These are phyloP conservation scores for Talaromyces trachyspermus DNA, from an alignment of 495 filamentous ascomycete species.

Conservation along the genomic window DNA sequence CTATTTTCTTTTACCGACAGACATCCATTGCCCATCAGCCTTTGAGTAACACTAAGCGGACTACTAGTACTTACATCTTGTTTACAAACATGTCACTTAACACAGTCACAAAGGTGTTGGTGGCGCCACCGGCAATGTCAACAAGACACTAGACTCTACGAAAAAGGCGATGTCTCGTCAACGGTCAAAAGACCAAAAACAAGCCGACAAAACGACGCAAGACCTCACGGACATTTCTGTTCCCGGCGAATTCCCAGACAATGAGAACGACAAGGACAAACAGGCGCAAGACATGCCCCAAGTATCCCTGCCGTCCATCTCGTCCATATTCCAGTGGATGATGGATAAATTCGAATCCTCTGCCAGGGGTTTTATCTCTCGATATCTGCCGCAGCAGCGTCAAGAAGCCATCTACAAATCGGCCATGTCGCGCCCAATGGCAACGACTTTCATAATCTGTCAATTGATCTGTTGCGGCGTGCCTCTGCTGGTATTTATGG, in stretches of 20 bases:
- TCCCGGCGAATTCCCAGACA: slow-evolving; percentile 27
- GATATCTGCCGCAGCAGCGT: slow-evolving; percentile 22
- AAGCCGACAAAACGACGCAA: slow-evolving; percentile 16
- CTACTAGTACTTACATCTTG: too few relatives aligned
- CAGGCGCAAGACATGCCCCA: slow-evolving; percentile 14
- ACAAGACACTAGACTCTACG: not conserved
- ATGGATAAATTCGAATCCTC: slow-evolving; percentile 25
- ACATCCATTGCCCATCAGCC: too few relatives aligned
- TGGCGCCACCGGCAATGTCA: slow-evolving; percentile 9
- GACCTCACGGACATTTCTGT: slow-evolving; percentile 17
- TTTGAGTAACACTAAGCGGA: too few relatives aligned
- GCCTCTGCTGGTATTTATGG: slow-evolving; percentile 28
- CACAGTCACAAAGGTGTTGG: slow-evolving; percentile 18
- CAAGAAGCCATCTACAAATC: slow-evolving; percentile 26
- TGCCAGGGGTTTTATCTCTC: slow-evolving; percentile 19
- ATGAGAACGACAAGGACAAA: slow-evolving; percentile 16
- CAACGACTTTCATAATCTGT: slow-evolving; percentile 28
- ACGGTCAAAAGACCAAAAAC: slow-evolving; percentile 13
- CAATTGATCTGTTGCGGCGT: slow-evolving; percentile 33
- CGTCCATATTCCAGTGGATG: slow-evolving; percentile 14
- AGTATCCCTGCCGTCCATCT: slow-evolving; percentile 13
- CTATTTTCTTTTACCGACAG: too few relatives aligned
- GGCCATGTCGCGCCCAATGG: slow-evolving; percentile 23
- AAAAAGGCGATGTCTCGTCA: slow-evolving; percentile 12
- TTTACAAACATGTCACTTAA: slow-evolving; percentile 29